Evolutionary conservation across 805 yeast genomes (phyloP).

Genomic region (Kockiozyma suomiensis): DNA sequence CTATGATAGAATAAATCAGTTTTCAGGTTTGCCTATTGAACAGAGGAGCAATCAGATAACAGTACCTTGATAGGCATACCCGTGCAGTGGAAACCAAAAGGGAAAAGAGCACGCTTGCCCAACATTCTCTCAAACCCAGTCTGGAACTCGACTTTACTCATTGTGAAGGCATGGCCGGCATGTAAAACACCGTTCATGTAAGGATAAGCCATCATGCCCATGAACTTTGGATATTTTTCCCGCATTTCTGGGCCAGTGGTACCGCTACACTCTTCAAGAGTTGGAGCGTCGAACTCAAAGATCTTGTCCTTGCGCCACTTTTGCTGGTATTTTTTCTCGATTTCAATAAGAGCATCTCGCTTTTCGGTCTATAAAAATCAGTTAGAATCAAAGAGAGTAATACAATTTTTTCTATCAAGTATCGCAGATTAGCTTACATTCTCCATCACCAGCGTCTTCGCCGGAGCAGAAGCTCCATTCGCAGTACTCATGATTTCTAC

Average conservation of each 20-base stretch:
- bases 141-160: conserved; percentile 90
- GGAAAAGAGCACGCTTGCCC: conserved; percentile 90
- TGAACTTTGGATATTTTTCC: conserved; percentile 78
- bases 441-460: conserved; percentile 21
- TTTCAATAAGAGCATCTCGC: conserved; percentile 87
- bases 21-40: too few relatives aligned
- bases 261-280: conserved; percentile 60
- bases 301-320: conserved; percentile 84
- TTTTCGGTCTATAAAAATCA: conserved; percentile 69
- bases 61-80: conserved; percentile 85
- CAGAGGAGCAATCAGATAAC: too few relatives aligned
- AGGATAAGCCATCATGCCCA: conserved; percentile 96
- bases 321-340: conserved; percentile 85
- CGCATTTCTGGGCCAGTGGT: conserved; percentile 66
- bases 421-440: background rate
- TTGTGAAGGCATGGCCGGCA: conserved; percentile 95
- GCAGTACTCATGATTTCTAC: conserved; percentile 2
- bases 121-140: conserved; percentile 93
- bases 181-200: conserved; percentile 98
- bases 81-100: conserved; percentile 98
- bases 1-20: conserved; percentile 1
- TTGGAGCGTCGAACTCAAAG: conserved; percentile 88
- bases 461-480: conserved; percentile 12
- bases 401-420: too few relatives aligned
- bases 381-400: background rate